Base-by-base conservation (phyloP, 176 grass and related monocot genomes). In the Triticum timopheevii region DNA sequence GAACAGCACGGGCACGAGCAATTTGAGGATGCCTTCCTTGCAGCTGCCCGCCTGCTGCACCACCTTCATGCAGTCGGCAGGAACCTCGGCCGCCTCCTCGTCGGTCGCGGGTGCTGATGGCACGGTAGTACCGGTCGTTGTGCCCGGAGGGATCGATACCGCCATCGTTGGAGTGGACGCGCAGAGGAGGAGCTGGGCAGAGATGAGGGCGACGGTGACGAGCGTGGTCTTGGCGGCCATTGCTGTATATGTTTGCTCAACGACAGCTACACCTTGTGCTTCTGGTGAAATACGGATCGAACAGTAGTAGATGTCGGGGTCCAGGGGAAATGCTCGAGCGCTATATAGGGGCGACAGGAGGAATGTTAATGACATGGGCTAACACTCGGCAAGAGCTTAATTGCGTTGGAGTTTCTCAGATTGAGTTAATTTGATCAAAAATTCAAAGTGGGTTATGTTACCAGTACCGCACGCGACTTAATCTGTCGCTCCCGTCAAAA, bases 21-120 rank as follows among this genome's bases (percentile, higher is more conserved):
- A 81, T 13, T 69, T 54, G 85, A 75, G 66, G 78, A 87, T 27
- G 39, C 74, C 68, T 13, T 22, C 77, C 28, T 40, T 40, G 4
- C 78, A 87, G 58, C 6, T 28, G 68, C 80, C 68, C 3, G 58
- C 78, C 12, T 10, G 56, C 13, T 25, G 28, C 69, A 87, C 58
- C 9, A 68, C 38, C 39, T 75, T 81, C 78, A 31, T 36, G 78
- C 85, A 87, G 22, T 34, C 78, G 2, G 65, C 42, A 7, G 72
- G 40, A 3, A 42, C 42, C 15, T 49, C 23, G 13, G 72, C 2
- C n/a, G 6, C n/a, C 39, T 44, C 40, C 13, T 7, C 42, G 23
- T 8, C 72, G 3, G 23, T 23, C 27, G 42, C 72, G 13, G 23
- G 40, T 27, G 40, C 13, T 7, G 7, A 49, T 3, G 42, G 72